These are phyloP conservation scores for Opeltia flavorubescens DNA, from an alignment of 495 filamentous ascomycete genomes.

Conservation along the genomic window DNA sequence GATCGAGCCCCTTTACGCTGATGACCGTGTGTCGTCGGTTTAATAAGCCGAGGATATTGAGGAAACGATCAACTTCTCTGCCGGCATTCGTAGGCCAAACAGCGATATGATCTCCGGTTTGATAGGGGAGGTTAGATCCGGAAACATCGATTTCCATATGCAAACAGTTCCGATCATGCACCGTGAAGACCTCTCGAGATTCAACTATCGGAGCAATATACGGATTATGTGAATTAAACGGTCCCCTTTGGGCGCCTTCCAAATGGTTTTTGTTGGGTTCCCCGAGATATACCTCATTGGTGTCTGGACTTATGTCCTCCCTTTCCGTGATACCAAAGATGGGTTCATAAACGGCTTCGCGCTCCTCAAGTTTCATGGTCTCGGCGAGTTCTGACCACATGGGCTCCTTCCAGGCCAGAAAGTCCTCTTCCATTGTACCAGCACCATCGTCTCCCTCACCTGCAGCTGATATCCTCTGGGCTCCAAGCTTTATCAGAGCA, in stretches of 20 bases:
- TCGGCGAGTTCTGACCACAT: slow-evolving; percentile 85
- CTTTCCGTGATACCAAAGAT: slow-evolving; percentile 74
- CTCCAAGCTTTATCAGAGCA: slow-evolving; percentile 66
- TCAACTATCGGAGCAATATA: slow-evolving; percentile 89
- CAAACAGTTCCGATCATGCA: slow-evolving; percentile 87
- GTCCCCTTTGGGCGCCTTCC: slow-evolving; percentile 70
- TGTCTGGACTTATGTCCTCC: slow-evolving; percentile 56
- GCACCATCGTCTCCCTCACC: slow-evolving; percentile 97
- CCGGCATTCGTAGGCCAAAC: slow-evolving; percentile 96
- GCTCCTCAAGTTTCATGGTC: slow-evolving; percentile 80
- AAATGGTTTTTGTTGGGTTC: slow-evolving; percentile 96
- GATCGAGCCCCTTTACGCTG: slow-evolving; percentile 81
- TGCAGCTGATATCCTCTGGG: slow-evolving; percentile 66
- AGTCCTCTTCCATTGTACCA: slow-evolving; percentile 99
- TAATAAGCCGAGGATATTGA: slow-evolving; percentile 59
- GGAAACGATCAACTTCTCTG: slow-evolving; percentile 79
- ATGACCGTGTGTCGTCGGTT: slow-evolving; percentile 74
- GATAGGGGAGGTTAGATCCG: slow-evolving; percentile 75
- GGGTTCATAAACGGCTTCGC: slow-evolving; percentile 91
- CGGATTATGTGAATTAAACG: slow-evolving; percentile 92
- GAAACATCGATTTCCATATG: slow-evolving; percentile 93
- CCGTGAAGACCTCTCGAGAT: slow-evolving; percentile 80
- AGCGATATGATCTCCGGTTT: slow-evolving; percentile 94
- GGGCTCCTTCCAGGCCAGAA: slow-evolving; percentile 96
- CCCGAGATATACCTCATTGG: slow-evolving; percentile 83